phyloP scores from a whole-genome alignment of 257 asterid genomes.

The Rubia yunnanensis region DNA sequence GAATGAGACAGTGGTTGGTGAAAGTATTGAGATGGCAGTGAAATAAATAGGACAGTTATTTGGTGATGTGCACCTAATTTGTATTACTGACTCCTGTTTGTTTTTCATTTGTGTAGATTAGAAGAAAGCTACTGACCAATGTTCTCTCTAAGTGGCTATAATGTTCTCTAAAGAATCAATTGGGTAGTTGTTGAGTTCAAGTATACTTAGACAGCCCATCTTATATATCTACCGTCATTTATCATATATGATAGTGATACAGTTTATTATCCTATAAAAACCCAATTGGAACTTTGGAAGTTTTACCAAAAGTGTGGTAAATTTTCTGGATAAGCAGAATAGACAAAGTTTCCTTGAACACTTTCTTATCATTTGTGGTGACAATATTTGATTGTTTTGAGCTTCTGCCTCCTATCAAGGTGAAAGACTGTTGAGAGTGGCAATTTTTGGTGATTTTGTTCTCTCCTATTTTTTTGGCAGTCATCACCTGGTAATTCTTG shows the following conservation, averaged over 20 bases:
- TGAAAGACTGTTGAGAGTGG: conserved; percentile 13
- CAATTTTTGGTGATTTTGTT: conserved; percentile 12
- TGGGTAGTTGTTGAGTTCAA: background rate
- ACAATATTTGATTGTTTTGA: background rate
- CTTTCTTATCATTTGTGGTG: background rate
- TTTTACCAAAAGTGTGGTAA: background rate
- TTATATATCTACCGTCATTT: background rate
- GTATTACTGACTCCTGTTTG: background rate
- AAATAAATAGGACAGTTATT: background rate
- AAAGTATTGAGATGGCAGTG: background rate
- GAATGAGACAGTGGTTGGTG: background rate
- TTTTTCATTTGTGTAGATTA: background rate
- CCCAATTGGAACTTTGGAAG: background rate
- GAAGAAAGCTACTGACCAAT: background rate
- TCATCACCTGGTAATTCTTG: conserved; percentile 87
- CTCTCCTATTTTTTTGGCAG: conserved; percentile 37
- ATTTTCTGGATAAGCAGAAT: no score
- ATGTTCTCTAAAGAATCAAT: background rate
- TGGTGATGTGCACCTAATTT: background rate
- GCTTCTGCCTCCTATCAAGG: background rate
- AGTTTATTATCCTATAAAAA: background rate
- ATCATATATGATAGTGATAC: background rate
- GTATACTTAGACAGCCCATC: background rate
- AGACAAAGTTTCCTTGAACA: no score
- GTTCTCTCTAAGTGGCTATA: background rate